phyloP scores from a whole-genome alignment of 768 basidiomycete species.

The Tricholoma bakamatsutake region DNA sequence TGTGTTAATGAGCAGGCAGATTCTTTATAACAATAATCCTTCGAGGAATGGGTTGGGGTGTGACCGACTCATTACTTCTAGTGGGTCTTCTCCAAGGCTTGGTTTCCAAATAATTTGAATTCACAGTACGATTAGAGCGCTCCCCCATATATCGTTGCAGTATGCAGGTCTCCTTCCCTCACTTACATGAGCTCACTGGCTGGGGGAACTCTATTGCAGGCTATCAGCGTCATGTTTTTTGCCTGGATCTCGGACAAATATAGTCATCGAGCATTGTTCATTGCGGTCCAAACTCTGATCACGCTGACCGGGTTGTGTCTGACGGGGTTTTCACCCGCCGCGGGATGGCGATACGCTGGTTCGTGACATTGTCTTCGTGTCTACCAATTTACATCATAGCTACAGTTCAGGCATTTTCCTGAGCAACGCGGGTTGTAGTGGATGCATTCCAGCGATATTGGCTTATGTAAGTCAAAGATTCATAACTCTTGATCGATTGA shows the following conservation, averaged over 20 bases:
- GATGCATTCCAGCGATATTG: constrained; percentile 41
- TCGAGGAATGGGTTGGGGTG: constrained; percentile 43
- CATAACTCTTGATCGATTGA: not conserved
- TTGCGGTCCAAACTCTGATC: constrained; percentile 35
- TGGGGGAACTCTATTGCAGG: constrained; percentile 19
- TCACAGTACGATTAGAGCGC: constrained; percentile 29
- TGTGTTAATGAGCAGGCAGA: constrained; percentile 16
- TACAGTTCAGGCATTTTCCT: constrained; percentile 36
- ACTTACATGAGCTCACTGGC: constrained; percentile 1
- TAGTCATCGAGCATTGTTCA: constrained; percentile 35
- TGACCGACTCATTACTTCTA: constrained; percentile 35
- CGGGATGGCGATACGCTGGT: constrained; percentile 40
- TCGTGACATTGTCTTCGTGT: not conserved
- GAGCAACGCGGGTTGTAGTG: constrained; percentile 37
- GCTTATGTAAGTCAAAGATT: constrained; percentile 36
- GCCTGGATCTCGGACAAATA: constrained; percentile 43
- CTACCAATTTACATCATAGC: constrained; percentile 2
- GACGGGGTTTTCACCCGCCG: constrained; percentile 30
- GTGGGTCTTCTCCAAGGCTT: constrained; percentile 18
- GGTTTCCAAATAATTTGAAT: constrained; percentile 1
- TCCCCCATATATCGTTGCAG: constrained; percentile 43
- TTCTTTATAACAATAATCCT: constrained; percentile 44
- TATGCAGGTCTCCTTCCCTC: constrained; percentile 17
- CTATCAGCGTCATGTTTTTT: constrained; percentile 34
- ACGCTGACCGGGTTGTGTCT: constrained; percentile 37